Evolutionary conservation across 2,329 filamentous ascomycete genomes (phyloP).

Genomic region (Lasiodiplodia hormozganensis): DNA sequence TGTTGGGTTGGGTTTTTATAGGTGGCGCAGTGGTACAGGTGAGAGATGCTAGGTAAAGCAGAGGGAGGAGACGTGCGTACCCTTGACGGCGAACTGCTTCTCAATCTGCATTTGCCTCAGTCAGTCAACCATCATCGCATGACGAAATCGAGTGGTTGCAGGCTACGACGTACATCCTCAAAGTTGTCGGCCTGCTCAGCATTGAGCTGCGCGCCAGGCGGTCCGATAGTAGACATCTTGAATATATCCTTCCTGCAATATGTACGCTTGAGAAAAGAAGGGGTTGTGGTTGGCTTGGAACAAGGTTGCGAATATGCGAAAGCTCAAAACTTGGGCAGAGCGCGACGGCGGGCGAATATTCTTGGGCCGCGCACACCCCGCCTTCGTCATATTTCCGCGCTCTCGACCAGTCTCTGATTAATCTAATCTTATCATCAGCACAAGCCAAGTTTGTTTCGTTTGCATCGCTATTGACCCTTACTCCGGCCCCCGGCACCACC

Average conservation of each 20-base stretch:
- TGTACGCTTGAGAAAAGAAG: constrained; percentile 1
- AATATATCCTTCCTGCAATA: background rate
- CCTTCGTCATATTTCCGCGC: constrained; percentile 6
- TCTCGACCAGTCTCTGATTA: background rate
- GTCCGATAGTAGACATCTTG: constrained; percentile 28
- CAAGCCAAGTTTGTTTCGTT: background rate
- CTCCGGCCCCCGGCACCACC: background rate
- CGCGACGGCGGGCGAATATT: constrained; percentile 14
- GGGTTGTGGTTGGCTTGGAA: background rate
- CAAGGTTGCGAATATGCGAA: background rate
- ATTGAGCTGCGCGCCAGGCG: constrained; percentile 46
- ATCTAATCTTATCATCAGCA: constrained; percentile 1
- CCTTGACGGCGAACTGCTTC: constrained; percentile 99
- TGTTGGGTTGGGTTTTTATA: background rate
- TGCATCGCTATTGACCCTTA: background rate
- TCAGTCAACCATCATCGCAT: background rate
- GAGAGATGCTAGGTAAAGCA: background rate
- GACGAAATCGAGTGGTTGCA: background rate
- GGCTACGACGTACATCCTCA: constrained; percentile 64
- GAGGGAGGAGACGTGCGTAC: constrained; percentile 50
- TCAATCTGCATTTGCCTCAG: constrained; percentile 72
- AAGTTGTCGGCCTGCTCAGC: constrained; percentile 72
- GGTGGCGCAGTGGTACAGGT: background rate
- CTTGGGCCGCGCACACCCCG: constrained; percentile 13
- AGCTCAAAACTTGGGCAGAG: background rate